Evolutionary conservation across 768 basidiomycete genomes (phyloP).

Genomic region (Pleurotus cornucopiae): DNA sequence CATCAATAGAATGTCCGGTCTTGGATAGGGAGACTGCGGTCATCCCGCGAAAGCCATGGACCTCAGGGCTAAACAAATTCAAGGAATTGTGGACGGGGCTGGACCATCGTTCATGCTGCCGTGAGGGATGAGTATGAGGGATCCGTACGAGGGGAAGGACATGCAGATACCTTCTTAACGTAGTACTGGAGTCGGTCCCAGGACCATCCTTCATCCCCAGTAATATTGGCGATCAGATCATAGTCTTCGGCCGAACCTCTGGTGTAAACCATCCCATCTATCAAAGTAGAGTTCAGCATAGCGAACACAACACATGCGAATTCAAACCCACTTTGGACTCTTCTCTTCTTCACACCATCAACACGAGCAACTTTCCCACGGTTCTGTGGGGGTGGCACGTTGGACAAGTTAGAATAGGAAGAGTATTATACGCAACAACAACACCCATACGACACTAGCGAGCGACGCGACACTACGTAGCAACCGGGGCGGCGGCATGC

Average conservation of each 20-base stretch:
- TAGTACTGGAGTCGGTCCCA: conserved; percentile 22
- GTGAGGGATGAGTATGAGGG: neutral
- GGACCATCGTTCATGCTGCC: conserved; percentile 14
- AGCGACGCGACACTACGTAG: too few species aligned
- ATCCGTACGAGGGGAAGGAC: conserved; percentile 16
- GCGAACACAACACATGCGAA: too few species aligned
- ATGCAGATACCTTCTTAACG: conserved; percentile 23
- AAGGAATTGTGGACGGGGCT: conserved; percentile 19
- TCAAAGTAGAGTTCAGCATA: neutral
- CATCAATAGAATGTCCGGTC: conserved; percentile 13
- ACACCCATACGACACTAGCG: too few species aligned
- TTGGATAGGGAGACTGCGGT: conserved; percentile 17
- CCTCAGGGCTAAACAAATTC: conserved; percentile 19
- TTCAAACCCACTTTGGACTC: neutral
- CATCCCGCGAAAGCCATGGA: conserved; percentile 21
- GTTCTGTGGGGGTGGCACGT: too few species aligned
- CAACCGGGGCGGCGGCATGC: too few species aligned
- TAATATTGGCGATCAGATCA: conserved; percentile 18
- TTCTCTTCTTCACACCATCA: too few species aligned
- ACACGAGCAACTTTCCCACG: too few species aligned
- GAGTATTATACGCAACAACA: too few species aligned
- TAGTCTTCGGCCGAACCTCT: conserved; percentile 22
- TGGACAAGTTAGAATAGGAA: too few species aligned
- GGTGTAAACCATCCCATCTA: conserved; percentile 23
- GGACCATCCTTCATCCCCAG: conserved; percentile 23